A percentile compares a stretch with the other conserved stretches of the same genome.
These are phyloP conservation scores for Yamadazyma jaroonii DNA, from an alignment of 1,139 yeast species.

Conservation along the genomic window DNA sequence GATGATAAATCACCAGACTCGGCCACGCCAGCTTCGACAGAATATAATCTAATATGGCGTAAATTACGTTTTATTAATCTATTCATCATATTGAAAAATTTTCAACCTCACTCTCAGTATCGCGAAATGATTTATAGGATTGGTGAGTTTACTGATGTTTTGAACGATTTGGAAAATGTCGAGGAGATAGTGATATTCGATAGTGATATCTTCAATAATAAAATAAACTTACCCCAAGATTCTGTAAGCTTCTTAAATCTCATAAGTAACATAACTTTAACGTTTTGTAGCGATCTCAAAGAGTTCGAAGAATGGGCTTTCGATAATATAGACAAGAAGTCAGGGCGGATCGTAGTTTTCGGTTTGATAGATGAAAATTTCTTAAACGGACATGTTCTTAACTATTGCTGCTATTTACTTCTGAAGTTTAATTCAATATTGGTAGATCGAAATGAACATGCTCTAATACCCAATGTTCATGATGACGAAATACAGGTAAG, in stretches of 20 bases:
- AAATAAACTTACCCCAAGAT: neutral
- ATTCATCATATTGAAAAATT: conserved; percentile 5
- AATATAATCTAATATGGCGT: conserved; percentile 5
- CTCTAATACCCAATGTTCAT: conserved; percentile 1
- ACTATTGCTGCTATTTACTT: conserved; percentile 4
- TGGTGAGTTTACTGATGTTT: neutral
- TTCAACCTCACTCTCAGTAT: conserved; percentile 1
- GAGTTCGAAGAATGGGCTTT: conserved; percentile 5
- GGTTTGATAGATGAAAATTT: neutral
- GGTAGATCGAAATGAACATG: neutral
- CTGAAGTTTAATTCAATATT: neutral
- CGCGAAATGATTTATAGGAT: conserved; percentile 1
- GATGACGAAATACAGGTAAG: conserved; percentile 1
- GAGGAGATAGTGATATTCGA: conserved; percentile 8
- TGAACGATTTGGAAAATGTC: neutral
- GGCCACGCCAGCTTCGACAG: conserved; percentile 1
- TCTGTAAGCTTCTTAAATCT: conserved; percentile 2
- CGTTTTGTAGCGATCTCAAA: conserved; percentile 1
- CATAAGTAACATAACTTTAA: neutral
- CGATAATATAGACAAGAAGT: neutral
- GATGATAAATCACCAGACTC: neutral
- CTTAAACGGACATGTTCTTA: conserved; percentile 2
- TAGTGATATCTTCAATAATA: conserved; percentile 3
- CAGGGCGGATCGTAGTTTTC: neutral
- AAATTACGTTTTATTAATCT: conserved; percentile 1